phyloP scores from a whole-genome alignment of 176 grass and related monocot species.

The Phragmites australis region DNA sequence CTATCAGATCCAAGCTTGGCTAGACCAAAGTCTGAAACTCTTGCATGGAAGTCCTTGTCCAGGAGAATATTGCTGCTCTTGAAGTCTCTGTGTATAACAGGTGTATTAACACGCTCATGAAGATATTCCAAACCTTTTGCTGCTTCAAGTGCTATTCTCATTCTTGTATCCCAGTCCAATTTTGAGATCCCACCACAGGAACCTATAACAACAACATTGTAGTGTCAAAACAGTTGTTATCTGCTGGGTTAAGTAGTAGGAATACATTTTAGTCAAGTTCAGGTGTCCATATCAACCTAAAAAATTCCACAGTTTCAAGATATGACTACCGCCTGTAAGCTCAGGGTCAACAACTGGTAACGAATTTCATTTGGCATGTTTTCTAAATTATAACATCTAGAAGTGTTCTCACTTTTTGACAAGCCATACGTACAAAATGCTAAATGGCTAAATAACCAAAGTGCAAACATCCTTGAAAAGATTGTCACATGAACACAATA shows the following conservation, averaged over 20 bases:
- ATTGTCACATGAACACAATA: neutral
- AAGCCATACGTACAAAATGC: neutral
- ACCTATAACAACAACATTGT: conserved; percentile 40
- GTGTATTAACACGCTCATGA: conserved; percentile 80
- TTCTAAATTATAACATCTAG: conserved; percentile 23
- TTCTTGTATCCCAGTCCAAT: conserved; percentile 85
- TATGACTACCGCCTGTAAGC: neutral
- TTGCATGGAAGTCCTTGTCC: conserved; percentile 85
- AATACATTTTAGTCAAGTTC: neutral
- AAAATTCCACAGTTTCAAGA: neutral
- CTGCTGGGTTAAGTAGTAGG: neutral
- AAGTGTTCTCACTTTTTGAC: neutral
- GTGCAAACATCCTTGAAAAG: neutral
- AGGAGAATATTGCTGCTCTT: conserved; percentile 99
- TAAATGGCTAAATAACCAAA: conserved; percentile 1
- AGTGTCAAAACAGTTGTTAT: neutral
- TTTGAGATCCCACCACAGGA: conserved; percentile 77
- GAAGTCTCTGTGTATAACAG: conserved; percentile 96
- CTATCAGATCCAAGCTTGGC: conserved; percentile 96
- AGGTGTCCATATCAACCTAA: conserved; percentile 24
- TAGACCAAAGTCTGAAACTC: conserved; percentile 95
- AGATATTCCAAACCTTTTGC: conserved; percentile 97
- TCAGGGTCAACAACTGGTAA: neutral
- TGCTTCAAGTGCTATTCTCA: conserved; percentile 96
- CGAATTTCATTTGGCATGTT: conserved; percentile 22